phyloP scores from a whole-genome alignment of 331 rosid species.

The Prunus yedoensis region DNA sequence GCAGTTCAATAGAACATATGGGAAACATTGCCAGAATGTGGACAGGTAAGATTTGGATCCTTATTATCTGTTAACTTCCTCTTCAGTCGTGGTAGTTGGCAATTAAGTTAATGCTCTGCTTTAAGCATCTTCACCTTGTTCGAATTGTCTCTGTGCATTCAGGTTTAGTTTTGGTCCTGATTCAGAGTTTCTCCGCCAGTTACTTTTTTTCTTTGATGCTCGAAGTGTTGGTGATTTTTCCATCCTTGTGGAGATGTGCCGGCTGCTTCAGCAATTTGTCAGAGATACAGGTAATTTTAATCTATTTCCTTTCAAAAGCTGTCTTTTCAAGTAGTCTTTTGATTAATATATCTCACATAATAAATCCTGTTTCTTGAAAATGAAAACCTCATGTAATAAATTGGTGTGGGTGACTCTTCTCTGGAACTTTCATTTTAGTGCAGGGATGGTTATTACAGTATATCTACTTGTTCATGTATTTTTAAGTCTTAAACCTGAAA shows the following conservation, averaged over 20 bases:
- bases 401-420: background rate
- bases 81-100: slow-evolving; percentile 6
- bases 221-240: slow-evolving; percentile 57
- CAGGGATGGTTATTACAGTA: background rate
- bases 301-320: slow-evolving; percentile 3
- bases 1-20: slow-evolving; percentile 55
- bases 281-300: slow-evolving; percentile 64
- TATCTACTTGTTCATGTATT: background rate
- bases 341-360: background rate
- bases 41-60: slow-evolving; percentile 57
- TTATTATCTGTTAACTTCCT: slow-evolving; percentile 15
- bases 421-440: background rate
- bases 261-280: slow-evolving; percentile 57
- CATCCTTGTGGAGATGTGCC: slow-evolving; percentile 76
- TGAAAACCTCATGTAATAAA: background rate
- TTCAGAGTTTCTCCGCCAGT: slow-evolving; percentile 83
- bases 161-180: slow-evolving; percentile 82
- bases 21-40: slow-evolving; percentile 59
- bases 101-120: background rate
- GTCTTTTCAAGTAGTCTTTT: background rate
- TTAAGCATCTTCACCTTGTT: slow-evolving; percentile 14
- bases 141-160: slow-evolving; percentile 36
- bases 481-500: background rate
- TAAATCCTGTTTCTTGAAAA: background rate
- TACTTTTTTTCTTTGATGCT: slow-evolving; percentile 80